Evolutionary conservation across 371 early-diverging fungal species (phyloP), one percentile per base, ranked within the genome.

Genomic region (Mucor irregularis): DNA sequence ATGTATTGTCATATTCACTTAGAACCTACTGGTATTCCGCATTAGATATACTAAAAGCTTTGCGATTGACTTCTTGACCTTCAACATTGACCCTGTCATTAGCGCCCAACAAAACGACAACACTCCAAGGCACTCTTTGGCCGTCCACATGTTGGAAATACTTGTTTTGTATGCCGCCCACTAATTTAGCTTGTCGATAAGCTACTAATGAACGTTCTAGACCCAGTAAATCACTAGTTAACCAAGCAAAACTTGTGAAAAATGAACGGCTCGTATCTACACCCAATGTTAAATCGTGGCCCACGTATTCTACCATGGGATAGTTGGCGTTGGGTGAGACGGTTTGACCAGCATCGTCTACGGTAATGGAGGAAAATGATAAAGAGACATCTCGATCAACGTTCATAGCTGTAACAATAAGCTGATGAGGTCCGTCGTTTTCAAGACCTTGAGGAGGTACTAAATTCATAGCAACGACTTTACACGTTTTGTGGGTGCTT

Each of bases 201-300:
- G 76, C 76, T 14, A 72, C 69, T 8, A 66, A 63, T 3, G 56
- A 49, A 46, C 64, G 71, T 45, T 76, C 73, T 5, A 60, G 31
- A 2, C 48, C 61, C 5, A 71, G 16, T 26, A 61, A 40, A n/a
- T 65, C 56, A 21, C 67, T 62, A 6, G 71, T 65, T 7, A 71
- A n/a, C 71, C 69, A 76, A 25, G 76, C 57, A 50, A 62, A 76
- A 25, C 76, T 68, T 7, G 71, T 64, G 11, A 71, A 58, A 13
- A 66, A 38, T 1, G 52, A 47, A 21, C 69, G 64, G 4, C 56
- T 58, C 25, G 73, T 66, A 25, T 56, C 53, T 7, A 62, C 35
- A 24, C 73, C 73, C 10, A 71, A 49, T 0, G 63, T 58, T 4
- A 73, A 57, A 39, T 73, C 73, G 44, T 76, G 73, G 0, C 76